Evolutionary conservation across 1,284 basidiomycete species (phyloP).

Genomic region (Athelia psychrophila): DNA sequence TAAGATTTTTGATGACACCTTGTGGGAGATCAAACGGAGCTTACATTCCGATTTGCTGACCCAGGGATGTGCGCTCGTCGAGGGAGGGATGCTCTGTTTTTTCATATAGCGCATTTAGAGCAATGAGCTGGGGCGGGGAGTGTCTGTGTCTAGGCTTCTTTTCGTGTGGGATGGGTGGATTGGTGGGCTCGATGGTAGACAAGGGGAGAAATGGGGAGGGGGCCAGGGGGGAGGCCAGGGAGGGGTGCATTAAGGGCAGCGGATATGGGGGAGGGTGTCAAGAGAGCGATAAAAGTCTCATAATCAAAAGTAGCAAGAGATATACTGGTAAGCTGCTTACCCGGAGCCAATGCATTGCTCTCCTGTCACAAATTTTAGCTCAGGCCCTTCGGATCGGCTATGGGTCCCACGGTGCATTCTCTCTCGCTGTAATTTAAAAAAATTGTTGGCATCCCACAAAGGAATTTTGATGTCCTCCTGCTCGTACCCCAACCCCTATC

Average conservation of each 20-base stretch:
- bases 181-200: conserved; percentile 12
- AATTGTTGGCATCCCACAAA: too few species aligned
- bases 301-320: neutral
- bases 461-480: too few species aligned
- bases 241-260: conserved; percentile 11
- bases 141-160: conserved; percentile 80
- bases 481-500: too few species aligned
- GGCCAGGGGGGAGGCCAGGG: conserved; percentile 24
- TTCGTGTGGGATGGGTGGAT: conserved; percentile 25
- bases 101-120: conserved; percentile 74
- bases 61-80: conserved; percentile 61
- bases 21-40: conserved; percentile 27
- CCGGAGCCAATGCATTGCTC: too few species aligned
- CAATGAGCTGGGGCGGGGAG: conserved; percentile 62
- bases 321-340: too few species aligned
- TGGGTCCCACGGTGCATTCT: too few species aligned
- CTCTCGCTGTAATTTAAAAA: too few species aligned
- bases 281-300: neutral
- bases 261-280: conserved; percentile 11
- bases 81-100: conserved; percentile 72
- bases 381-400: too few species aligned
- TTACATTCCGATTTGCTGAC: conserved; percentile 70
- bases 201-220: conserved; percentile 25
- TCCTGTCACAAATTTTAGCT: too few species aligned
- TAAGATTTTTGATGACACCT: conserved; percentile 19